Evolutionary conservation across 2,329 filamentous ascomycete genomes (phyloP), one percentile per base, ranked within the genome.

Genomic region (Fusarium circinatum): DNA sequence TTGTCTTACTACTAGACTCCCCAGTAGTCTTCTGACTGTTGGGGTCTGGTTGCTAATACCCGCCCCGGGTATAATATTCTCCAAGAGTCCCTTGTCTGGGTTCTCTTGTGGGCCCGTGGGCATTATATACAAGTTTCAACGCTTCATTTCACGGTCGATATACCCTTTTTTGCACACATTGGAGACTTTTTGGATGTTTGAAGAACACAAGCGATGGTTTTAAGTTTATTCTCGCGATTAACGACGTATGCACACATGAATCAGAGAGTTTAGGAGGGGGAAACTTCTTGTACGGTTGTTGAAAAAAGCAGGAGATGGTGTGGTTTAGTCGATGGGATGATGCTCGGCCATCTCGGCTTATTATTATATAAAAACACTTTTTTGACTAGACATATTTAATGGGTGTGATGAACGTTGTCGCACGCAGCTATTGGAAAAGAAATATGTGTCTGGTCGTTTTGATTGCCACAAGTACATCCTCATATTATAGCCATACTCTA

Each of bases 121-220:
- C 76, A 76, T 76, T 75, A 75, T 69, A 77, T 70, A 74, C 67
- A 71, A 65, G 65, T 78, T 55, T 78, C 70, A 77, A 72, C 74
- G 75, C 72, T 78, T 78, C 66, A 55, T 71, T 78, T 79, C 75
- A 79, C 68, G 75, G 75, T 79, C 69, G 76, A 78, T 79, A 80
- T 80, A 79, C 78, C 77, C 76, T 78, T 78, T 77, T 72, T 78
- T 73, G 65, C 52, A 56, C 65, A 52, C 61, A 65, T 62, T 76
- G 78, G 56, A 76, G 70, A 73, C 62, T 68, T 76, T 64, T 74
- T 68, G 71, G 69, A 70, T 63, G 56, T 75, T 77, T 67, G 72
- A 70, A 73, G 68, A 65, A 57, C 62, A 74, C 69, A 64, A 78
- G 74, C 75, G 74, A 76, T 74, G 54, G 62, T 62, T 67, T 68